A percentile compares a stretch with the other conserved stretches of the same genome.
Conservation (phyloP, 169 alveolate genomes). For the Besnoitia besnoiti region DNA sequence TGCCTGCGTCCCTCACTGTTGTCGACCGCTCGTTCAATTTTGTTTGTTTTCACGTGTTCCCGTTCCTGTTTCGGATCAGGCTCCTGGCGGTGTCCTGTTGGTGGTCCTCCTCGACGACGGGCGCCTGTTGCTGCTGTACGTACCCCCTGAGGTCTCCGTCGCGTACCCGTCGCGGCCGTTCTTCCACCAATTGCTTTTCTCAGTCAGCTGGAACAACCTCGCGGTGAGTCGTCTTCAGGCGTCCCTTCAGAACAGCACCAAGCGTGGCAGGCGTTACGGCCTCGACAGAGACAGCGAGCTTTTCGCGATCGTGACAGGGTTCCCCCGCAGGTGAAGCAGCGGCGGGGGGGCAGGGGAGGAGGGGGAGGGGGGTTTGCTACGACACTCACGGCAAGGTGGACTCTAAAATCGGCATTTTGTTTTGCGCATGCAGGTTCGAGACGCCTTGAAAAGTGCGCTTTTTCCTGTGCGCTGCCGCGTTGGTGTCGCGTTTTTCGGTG, state of each 20-base stretch:
- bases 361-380: no score
- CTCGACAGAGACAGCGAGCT: not conserved
- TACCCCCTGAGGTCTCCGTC: conserved; percentile 6
- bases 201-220: conserved; percentile 20
- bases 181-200: not conserved
- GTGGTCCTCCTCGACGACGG: conserved; percentile 30
- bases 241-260: not conserved
- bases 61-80: not conserved
- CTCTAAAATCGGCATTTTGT: no score
- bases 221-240: not conserved
- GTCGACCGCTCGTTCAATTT: not conserved
- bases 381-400: no score
- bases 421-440: no score
- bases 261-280: not conserved
- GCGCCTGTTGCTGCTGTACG: conserved; percentile 28
- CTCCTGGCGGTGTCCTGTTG: not conserved
- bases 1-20: no score
- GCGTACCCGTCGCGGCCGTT: not conserved
- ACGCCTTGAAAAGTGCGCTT: not conserved
- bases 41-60: not conserved
- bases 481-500: not conserved
- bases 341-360: no score
- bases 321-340: no score
- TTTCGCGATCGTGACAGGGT: not conserved
- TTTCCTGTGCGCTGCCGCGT: not conserved